These are phyloP conservation scores for Medicago arabica DNA, from an alignment of 306 rosid genomes.

Conservation along the genomic window DNA sequence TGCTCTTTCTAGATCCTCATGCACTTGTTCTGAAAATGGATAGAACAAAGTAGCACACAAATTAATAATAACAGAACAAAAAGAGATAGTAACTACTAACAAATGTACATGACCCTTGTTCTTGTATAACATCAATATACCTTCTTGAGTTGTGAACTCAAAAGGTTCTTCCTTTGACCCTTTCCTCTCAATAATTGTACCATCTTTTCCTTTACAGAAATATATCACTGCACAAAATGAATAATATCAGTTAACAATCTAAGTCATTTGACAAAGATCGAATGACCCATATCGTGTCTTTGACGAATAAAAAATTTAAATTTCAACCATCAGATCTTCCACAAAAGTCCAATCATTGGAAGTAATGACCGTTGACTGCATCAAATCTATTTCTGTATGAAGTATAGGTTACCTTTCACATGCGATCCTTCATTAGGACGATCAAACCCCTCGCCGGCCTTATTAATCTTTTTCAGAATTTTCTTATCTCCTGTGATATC, in stretches of 20 bases:
- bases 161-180: constrained; percentile 66
- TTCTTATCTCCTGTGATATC: constrained; percentile 64
- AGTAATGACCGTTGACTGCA: background rate
- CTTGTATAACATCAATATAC: constrained; percentile 38
- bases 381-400: background rate
- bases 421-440: constrained; percentile 66
- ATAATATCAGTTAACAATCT: background rate
- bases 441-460: constrained; percentile 62
- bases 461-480: constrained; percentile 57
- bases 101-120: constrained; percentile 21
- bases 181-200: constrained; percentile 54
- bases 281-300: background rate
- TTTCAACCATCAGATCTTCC: background rate
- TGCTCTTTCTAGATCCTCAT: constrained; percentile 67
- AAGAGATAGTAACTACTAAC: background rate
- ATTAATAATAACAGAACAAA: background rate
- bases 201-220: constrained; percentile 59
- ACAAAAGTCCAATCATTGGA: background rate
- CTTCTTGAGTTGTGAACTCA: constrained; percentile 63
- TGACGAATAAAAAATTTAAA: background rate
- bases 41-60: constrained; percentile 3
- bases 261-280: background rate
- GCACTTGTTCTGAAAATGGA: constrained; percentile 55
- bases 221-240: constrained; percentile 52
- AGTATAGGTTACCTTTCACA: constrained; percentile 60